Conservation (phyloP, 495 filamentous ascomycete species). For the Neurospora sublineolata region DNA sequence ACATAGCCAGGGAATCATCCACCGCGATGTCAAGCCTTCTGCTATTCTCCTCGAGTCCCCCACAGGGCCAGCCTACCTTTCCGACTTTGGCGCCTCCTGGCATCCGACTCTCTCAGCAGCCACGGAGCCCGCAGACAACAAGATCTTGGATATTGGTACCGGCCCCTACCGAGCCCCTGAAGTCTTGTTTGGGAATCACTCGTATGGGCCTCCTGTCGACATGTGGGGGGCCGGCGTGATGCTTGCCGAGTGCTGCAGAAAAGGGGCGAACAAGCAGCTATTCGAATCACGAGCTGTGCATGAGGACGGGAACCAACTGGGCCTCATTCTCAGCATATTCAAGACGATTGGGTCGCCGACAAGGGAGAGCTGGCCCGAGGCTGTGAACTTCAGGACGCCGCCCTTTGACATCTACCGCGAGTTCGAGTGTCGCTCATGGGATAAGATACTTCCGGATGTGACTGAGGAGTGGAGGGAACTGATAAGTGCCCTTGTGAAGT, state of each 20-base stretch:
- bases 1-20: constrained; percentile 67
- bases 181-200: constrained; percentile 70
- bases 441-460: constrained; percentile 9
- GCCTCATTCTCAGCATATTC: constrained; percentile 84
- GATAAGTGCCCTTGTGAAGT: constrained; percentile 8
- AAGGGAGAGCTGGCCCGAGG: constrained; percentile 61
- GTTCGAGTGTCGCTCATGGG: constrained; percentile 26
- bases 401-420: constrained; percentile 44
- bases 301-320: constrained; percentile 83
- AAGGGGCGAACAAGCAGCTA: constrained; percentile 40
- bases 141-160: constrained; percentile 89
- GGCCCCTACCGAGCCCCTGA: constrained; percentile 86
- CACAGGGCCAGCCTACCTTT: constrained; percentile 60
- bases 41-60: constrained; percentile 66
- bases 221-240: constrained; percentile 86
- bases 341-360: constrained; percentile 77
- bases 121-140: constrained; percentile 53
- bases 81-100: constrained; percentile 91
- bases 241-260: constrained; percentile 55
- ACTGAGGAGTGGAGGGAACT: constrained; percentile 8
- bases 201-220: constrained; percentile 62
- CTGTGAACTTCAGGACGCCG: constrained; percentile 32
- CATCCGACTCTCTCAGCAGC: constrained; percentile 43
- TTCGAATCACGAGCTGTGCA: constrained; percentile 63
- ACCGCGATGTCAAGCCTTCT: constrained; percentile 88